Evolutionary conservation across 78 protist species (phyloP), one percentile per base, ranked within the genome.

Genomic region (Dictyostelium purpureum): DNA sequence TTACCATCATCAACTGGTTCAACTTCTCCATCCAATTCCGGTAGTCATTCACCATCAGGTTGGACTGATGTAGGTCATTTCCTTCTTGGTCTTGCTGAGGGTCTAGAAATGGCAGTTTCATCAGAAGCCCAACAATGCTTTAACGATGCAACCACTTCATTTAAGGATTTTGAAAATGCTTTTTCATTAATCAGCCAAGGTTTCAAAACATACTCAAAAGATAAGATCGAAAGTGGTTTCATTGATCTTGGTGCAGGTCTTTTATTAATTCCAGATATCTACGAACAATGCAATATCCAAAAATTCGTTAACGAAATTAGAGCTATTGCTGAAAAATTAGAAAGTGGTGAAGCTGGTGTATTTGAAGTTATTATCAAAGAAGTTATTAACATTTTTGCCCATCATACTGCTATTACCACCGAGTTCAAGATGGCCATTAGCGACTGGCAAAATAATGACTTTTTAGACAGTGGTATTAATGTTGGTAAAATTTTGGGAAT

Each of bases 351-450:
- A 5, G 54, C 51, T 24, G 94, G 94, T 21, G 42, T 69, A n/a
- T 7, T 69, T 7, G 51, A 38, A 18, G 47, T 69, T 16, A 18
- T 73, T 11, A 43, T 89, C 40, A 51, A 59, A 18, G 94, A 89
- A 76, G n/a, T 40, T n/a, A 57, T 89, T 43, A 89, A 89, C 73
- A 89, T 89, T 42, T 89, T 76, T 63, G 56, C 49, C 26, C 16
- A 89, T 42, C 38, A 43, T 76, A 33, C 57, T 26, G 77, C 57
- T 43, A 45, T 89, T 12, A 69, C 94, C 1, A 5, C 40, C 4
- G 71, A 89, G 11, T 77, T 89, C 73, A 75, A 89, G 26, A 49
- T 18, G 2, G 61, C 93, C n/a, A 57, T 87, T 9, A 14, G 56
- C 45, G 51, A 63, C 40, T 47, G 26, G 6, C 70, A 73, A 21